Percentiles rank a stretch among this genome's conserved stretches.
These are phyloP conservation scores for Termitomyces sp. DNA, from an alignment of 768 basidiomycete species.

Conservation along the genomic window DNA sequence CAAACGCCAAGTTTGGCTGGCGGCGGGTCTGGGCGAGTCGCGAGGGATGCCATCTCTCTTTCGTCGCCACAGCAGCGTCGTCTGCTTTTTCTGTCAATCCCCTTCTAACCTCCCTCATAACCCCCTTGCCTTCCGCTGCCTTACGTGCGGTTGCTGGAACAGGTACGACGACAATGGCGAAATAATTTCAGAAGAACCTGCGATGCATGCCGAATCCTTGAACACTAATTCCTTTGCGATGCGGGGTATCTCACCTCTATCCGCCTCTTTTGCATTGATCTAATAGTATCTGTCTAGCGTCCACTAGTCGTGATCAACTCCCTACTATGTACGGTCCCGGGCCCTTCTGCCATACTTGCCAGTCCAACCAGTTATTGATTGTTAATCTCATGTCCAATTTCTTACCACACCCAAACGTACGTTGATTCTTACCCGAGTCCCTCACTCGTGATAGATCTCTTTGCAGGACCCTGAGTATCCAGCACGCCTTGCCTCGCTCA, in stretches of 20 bases:
- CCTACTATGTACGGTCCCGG: conserved; percentile 57
- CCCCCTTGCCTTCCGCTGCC: conserved; percentile 59
- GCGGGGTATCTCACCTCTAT: conserved; percentile 49
- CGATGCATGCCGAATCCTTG: conserved; percentile 79
- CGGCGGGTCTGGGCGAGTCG: not conserved
- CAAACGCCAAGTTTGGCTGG: conserved; percentile 1
- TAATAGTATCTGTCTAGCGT: conserved; percentile 38
- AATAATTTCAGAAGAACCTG: conserved; percentile 82
- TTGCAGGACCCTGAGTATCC: conserved; percentile 73
- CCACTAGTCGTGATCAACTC: conserved; percentile 65
- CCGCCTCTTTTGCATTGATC: not conserved
- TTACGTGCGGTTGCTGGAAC: conserved; percentile 72
- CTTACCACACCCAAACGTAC: conserved; percentile 73
- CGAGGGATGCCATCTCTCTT: conserved; percentile 43
- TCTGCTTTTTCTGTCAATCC: conserved; percentile 76
- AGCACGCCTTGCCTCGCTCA: conserved; percentile 57
- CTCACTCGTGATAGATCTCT: conserved; percentile 5
- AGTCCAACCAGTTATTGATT: conserved; percentile 89
- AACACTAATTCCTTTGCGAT: conserved; percentile 69
- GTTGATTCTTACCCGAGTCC: conserved; percentile 22
- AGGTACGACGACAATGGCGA: conserved; percentile 68
- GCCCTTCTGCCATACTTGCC: conserved; percentile 84
- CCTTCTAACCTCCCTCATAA: conserved; percentile 40
- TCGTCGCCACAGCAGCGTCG: conserved; percentile 43
- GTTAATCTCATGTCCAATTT: conserved; percentile 88